phyloP scores from a whole-genome alignment of 129 eudicot genomes.

The Helianthus tuberosus region DNA sequence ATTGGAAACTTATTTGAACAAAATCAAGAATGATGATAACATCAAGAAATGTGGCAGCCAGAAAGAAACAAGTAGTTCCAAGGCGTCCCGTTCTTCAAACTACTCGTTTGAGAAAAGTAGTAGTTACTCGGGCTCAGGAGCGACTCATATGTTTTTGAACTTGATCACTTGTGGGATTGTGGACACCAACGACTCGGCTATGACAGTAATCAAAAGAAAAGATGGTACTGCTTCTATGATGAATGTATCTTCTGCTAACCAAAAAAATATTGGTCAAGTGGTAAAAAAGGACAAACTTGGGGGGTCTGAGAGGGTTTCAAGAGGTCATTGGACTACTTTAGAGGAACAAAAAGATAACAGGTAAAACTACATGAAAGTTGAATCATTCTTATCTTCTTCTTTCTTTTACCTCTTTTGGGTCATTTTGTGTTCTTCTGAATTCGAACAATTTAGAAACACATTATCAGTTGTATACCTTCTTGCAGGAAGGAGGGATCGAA shows the following conservation, averaged over 20 bases:
- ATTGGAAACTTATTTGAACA: conserved; percentile 20
- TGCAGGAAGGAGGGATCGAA: conserved; percentile 33
- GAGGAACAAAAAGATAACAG: conserved; percentile 27
- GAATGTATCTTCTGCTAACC: conserved; percentile 26
- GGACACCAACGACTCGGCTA: conserved; percentile 64
- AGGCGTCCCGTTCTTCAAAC: conserved; percentile 27
- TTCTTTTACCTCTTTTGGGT: not conserved
- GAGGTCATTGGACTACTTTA: conserved; percentile 27
- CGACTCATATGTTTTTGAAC: conserved; percentile 49
- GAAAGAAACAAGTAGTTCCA: conserved; percentile 26
- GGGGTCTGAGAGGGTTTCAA: conserved; percentile 53
- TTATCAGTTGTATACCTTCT: not conserved
- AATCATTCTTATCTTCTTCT: not conserved
- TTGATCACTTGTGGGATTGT: conserved; percentile 62
- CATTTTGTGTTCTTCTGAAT: not conserved
- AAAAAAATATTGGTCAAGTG: conserved; percentile 29
- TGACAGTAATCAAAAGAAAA: conserved; percentile 36
- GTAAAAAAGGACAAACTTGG: conserved; percentile 50
- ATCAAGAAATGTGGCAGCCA: conserved; percentile 26
- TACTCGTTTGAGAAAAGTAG: conserved; percentile 43
- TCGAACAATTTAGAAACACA: not conserved
- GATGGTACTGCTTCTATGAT: conserved; percentile 22
- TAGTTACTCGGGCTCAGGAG: conserved; percentile 45
- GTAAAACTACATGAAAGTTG: conserved; percentile 10
- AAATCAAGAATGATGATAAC: conserved; percentile 35